These are phyloP conservation scores for Cryphonectria parasitica DNA, from an alignment of 2,329 filamentous ascomycete genomes.

Conservation along the genomic window DNA sequence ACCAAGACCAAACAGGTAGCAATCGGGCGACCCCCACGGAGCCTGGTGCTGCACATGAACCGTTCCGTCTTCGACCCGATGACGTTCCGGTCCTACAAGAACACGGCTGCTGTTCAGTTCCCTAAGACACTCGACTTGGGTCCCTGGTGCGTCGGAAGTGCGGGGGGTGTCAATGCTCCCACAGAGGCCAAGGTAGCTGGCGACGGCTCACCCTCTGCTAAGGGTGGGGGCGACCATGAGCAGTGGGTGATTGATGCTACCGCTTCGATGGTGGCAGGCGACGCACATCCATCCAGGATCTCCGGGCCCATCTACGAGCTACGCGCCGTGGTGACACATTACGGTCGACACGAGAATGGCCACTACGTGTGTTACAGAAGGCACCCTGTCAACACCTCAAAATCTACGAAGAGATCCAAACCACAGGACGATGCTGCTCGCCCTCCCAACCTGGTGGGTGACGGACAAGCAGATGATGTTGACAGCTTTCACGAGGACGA, in stretches of 20 bases:
- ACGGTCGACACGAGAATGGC: conserved; percentile 89
- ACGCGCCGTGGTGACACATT: conserved; percentile 84
- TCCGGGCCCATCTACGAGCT: conserved; percentile 72
- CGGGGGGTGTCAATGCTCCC: conserved; percentile 34
- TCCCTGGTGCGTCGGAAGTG: conserved; percentile 80
- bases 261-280: conserved; percentile 72
- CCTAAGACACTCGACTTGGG: conserved; percentile 75
- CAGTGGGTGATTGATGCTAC: conserved; percentile 72
- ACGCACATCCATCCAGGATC: conserved; percentile 52
- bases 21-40: conserved; percentile 79
- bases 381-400: conserved; percentile 67
- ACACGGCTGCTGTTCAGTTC: conserved; percentile 78
- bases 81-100: conserved; percentile 81
- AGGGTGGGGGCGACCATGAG: conserved; percentile 51
- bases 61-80: conserved; percentile 86
- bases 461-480: conserved; percentile 35
- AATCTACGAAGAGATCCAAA: conserved; percentile 25
- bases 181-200: conserved; percentile 15
- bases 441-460: conserved; percentile 31
- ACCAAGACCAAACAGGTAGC: conserved; percentile 92
- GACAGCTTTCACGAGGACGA: conserved; percentile 21
- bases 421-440: conserved; percentile 28
- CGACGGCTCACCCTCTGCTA: conserved; percentile 33
- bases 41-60: conserved; percentile 86
- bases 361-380: conserved; percentile 93